A percentile compares a stretch with the other conserved stretches of the same genome.
These are phyloP conservation scores for Syncephalastrum sp. DNA, from an alignment of 371 early-diverging fungal species.

Conservation along the genomic window DNA sequence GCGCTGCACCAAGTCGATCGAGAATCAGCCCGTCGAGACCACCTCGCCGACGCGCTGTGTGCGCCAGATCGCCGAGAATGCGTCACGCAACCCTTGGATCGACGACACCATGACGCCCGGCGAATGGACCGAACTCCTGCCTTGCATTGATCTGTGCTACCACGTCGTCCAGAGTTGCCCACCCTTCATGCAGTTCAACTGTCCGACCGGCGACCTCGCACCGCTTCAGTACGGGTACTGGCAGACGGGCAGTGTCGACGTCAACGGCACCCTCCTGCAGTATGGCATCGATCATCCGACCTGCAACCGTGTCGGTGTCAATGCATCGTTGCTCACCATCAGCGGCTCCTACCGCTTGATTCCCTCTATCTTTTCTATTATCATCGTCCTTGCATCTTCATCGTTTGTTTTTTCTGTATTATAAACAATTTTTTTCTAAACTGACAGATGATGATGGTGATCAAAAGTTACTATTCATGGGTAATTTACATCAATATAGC, in stretches of 20 bases:
- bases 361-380: too few relatives aligned
- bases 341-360: conserved; percentile 4
- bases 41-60: conserved; percentile 21
- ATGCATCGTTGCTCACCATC: conserved; percentile 24
- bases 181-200: conserved; percentile 57
- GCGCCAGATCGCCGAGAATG: conserved; percentile 29
- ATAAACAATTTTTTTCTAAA: too few relatives aligned
- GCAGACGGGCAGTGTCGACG: conserved; percentile 21
- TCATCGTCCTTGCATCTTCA: too few relatives aligned
- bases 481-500: too few relatives aligned
- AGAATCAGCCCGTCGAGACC: conserved; percentile 1
- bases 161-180: conserved; percentile 69
- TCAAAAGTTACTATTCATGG: too few relatives aligned
- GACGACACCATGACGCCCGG: conserved; percentile 40
- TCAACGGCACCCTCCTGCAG: conserved; percentile 21
- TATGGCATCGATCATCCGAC: conserved; percentile 35
- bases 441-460: too few relatives aligned
- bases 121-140: conserved; percentile 55
- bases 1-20: conserved; percentile 42
- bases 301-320: conserved; percentile 39
- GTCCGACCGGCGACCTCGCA: conserved; percentile 55
- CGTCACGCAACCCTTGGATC: conserved; percentile 47
- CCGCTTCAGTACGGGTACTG: conserved; percentile 47
- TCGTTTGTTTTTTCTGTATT: too few relatives aligned
- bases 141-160: conserved; percentile 67